These are phyloP conservation scores for Fonsecaea nubica DNA, from an alignment of 2,329 filamentous ascomycete species.

Conservation along the genomic window DNA sequence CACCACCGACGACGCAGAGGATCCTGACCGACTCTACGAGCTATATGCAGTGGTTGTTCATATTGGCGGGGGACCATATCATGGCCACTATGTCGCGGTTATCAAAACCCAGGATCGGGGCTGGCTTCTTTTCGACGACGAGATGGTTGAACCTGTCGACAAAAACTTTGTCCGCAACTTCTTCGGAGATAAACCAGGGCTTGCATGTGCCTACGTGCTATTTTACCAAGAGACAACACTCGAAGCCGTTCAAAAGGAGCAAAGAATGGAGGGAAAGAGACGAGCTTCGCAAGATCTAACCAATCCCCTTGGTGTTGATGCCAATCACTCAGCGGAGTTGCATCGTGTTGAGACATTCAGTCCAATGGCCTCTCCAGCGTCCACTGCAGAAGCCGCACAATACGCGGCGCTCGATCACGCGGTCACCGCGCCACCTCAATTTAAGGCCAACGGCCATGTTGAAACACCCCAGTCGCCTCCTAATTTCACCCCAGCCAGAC, in stretches of 20 bases:
- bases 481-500: constrained; percentile 38
- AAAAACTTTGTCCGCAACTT: constrained; percentile 97
- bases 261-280: constrained; percentile 74
- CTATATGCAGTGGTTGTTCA: constrained; percentile 97
- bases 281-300: constrained; percentile 57
- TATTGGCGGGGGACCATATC: constrained; percentile 94
- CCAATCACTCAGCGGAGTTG: constrained; percentile 47
- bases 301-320: constrained; percentile 42
- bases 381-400: constrained; percentile 48
- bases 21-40: constrained; percentile 93
- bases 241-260: constrained; percentile 74
- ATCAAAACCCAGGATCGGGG: constrained; percentile 96
- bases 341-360: constrained; percentile 50
- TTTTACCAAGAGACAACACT: constrained; percentile 93
- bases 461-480: constrained; percentile 30
- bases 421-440: constrained; percentile 63
- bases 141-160: constrained; percentile 97
- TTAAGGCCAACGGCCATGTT: constrained; percentile 42
- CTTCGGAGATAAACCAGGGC: constrained; percentile 88
- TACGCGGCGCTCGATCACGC: constrained; percentile 70
- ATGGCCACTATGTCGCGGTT: constrained; percentile 96
- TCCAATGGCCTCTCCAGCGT: constrained; percentile 41
- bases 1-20: constrained; percentile 92
- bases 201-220: constrained; percentile 93
- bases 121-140: constrained; percentile 96